Evolutionary conservation across 306 rosid species (phyloP).

Genomic region (Ziziphus jujuba): DNA sequence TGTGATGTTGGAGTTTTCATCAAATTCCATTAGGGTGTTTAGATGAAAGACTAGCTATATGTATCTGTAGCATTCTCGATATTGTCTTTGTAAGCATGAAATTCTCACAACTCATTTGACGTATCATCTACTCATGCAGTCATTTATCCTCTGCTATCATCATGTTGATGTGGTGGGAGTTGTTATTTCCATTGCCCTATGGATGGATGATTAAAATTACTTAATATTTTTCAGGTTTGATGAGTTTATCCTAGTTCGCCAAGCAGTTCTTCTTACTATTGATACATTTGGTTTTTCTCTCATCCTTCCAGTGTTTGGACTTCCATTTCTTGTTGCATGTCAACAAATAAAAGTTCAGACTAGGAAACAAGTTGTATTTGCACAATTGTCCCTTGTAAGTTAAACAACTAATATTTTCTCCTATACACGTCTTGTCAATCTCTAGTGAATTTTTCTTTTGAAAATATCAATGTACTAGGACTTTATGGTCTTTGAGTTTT

Average conservation of each 20-base stretch:
- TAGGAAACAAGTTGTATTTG: constrained; percentile 40
- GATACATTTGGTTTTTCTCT: constrained; percentile 92
- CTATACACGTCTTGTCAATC: background rate
- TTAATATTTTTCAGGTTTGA: constrained; percentile 71
- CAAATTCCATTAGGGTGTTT: too few relatives aligned
- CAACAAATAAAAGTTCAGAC: constrained; percentile 20
- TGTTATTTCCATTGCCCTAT: constrained; percentile 4
- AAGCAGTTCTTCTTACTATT: constrained; percentile 80
- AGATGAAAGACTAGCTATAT: too few relatives aligned
- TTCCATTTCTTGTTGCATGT: constrained; percentile 69
- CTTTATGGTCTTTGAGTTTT: constrained; percentile 23
- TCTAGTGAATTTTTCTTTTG: background rate
- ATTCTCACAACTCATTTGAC: background rate
- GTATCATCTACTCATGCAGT: background rate
- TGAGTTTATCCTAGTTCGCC: constrained; percentile 78
- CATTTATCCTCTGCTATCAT: constrained; percentile 2
- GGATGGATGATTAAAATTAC: constrained; percentile 19
- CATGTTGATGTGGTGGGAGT: constrained; percentile 1
- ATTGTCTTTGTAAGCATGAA: background rate
- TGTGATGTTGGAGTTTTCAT: too few relatives aligned
- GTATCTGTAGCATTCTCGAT: background rate
- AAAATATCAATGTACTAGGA: constrained; percentile 13
- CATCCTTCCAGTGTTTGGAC: constrained; percentile 82
- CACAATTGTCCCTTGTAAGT: constrained; percentile 74
- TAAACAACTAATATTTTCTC: constrained; percentile 3